These are phyloP conservation scores for Trichoderma parareesei DNA, from an alignment of 495 filamentous ascomycete genomes.

Conservation along the genomic window DNA sequence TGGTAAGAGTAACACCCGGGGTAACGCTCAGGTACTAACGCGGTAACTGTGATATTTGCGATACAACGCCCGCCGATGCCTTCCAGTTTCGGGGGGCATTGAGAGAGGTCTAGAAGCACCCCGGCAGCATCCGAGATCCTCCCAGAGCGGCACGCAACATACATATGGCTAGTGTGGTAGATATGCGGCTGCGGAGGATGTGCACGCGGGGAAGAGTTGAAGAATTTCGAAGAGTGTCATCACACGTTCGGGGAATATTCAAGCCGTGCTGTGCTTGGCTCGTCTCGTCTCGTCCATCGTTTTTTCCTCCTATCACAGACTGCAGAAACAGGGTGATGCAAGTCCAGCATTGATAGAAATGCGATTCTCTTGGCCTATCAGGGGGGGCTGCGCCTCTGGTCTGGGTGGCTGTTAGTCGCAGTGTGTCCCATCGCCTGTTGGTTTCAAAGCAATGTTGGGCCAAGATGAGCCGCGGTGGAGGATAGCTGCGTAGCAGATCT, in stretches of 20 bases:
- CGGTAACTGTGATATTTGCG: not conserved
- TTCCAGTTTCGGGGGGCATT: not conserved
- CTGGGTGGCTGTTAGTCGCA: not conserved
- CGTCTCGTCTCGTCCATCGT: not conserved
- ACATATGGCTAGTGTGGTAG: no score
- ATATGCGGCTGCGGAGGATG: not conserved
- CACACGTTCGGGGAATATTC: not conserved
- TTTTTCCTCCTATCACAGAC: not conserved
- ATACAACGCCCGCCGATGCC: not conserved
- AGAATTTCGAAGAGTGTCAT: not conserved
- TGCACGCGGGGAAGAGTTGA: not conserved
- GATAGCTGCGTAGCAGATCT: not conserved
- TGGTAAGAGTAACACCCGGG: not conserved
- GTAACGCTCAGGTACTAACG: not conserved
- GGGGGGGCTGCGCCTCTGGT: not conserved
- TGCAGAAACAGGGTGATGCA: not conserved
- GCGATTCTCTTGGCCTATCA: not conserved
- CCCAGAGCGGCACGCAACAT: slow-evolving; percentile 3
- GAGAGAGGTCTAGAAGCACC: slow-evolving; percentile 3
- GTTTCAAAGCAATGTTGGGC: not conserved
- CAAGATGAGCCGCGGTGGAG: not conserved
- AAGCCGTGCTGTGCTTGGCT: not conserved
- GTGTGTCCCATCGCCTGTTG: not conserved
- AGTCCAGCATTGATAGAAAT: not conserved
- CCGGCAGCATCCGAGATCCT: slow-evolving; percentile 6